These are phyloP conservation scores for Eutrema salsugineum DNA, from an alignment of 441 rosid species.

Conservation along the genomic window DNA sequence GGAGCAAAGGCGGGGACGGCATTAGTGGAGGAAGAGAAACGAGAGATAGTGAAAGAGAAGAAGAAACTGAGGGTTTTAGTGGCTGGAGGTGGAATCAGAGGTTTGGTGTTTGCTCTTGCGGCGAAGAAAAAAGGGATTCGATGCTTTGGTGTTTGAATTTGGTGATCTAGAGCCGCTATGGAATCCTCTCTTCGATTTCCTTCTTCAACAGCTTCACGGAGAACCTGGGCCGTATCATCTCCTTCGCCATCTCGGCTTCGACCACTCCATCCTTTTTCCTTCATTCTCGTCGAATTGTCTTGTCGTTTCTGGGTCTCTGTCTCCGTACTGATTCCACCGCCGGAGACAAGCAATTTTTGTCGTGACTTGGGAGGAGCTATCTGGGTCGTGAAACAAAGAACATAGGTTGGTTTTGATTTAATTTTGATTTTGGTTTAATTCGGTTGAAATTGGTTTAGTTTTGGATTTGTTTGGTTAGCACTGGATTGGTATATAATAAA, in stretches of 20 bases:
- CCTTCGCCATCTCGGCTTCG: conserved; percentile 30
- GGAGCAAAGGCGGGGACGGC: conserved; percentile 45
- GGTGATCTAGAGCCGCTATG: conserved; percentile 41
- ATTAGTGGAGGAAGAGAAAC: conserved; percentile 28
- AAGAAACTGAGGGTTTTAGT: conserved; percentile 58
- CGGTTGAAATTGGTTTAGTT: no score
- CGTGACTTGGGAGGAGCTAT: no score
- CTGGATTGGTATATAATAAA: no score
- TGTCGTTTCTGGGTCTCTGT: no score
- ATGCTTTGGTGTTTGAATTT: conserved; percentile 82
- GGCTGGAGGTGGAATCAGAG: conserved; percentile 97
- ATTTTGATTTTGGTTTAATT: no score
- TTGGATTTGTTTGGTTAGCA: no score
- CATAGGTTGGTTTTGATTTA: no score
- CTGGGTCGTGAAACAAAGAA: no score
- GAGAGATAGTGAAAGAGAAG: background rate
- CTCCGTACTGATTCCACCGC: no score
- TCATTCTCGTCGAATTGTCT: background rate
- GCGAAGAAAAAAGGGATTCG: conserved; percentile 84
- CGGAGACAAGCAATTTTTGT: no score
- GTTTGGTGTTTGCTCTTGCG: conserved; percentile 80
- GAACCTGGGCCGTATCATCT: conserved; percentile 42
- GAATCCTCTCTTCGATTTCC: conserved; percentile 79
- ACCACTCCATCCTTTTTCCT: conserved; percentile 26
- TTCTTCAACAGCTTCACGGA: conserved; percentile 50